Percentiles rank a stretch among this genome's conserved stretches.
These are phyloP conservation scores for Candida argentea DNA, from an alignment of 805 yeast species.

Conservation along the genomic window DNA sequence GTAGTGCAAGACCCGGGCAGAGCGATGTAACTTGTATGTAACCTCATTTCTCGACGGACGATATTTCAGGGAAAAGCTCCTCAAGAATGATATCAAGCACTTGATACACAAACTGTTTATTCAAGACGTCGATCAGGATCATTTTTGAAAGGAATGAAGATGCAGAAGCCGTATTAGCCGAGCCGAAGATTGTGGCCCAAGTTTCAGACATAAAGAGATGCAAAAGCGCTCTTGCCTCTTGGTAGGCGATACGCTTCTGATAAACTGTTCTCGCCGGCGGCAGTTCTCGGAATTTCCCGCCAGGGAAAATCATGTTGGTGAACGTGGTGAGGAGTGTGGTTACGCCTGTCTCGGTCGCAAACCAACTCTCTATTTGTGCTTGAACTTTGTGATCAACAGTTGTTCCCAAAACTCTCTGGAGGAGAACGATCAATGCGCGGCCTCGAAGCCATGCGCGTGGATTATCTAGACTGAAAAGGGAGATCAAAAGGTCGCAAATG, in stretches of 20 bases:
- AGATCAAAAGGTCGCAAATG: conserved; percentile 63
- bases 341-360: conserved; percentile 35
- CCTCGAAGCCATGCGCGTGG: conserved; percentile 78
- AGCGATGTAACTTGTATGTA: no score
- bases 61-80: conserved; percentile 33
- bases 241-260: conserved; percentile 43
- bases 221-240: conserved; percentile 50
- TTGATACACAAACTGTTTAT: conserved; percentile 51
- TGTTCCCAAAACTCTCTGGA: conserved; percentile 82
- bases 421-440: conserved; percentile 64
- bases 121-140: conserved; percentile 65
- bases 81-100: conserved; percentile 47
- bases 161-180: conserved; percentile 53
- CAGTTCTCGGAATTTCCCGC: conserved; percentile 40
- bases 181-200: conserved; percentile 67
- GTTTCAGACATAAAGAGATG: conserved; percentile 51
- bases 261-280: conserved; percentile 35
- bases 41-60: no score
- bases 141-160: conserved; percentile 48
- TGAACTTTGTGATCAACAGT: conserved; percentile 68
- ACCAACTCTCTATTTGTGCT: conserved; percentile 26
- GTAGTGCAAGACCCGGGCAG: no score
- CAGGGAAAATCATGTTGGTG: conserved; percentile 26
- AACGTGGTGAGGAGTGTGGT: conserved; percentile 20
- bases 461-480: conserved; percentile 55